Percentiles rank a stretch among this genome's conserved stretches.
phyloP scores from a whole-genome alignment of 2,329 filamentous ascomycete species.

The Acrodontium crateriforme region DNA sequence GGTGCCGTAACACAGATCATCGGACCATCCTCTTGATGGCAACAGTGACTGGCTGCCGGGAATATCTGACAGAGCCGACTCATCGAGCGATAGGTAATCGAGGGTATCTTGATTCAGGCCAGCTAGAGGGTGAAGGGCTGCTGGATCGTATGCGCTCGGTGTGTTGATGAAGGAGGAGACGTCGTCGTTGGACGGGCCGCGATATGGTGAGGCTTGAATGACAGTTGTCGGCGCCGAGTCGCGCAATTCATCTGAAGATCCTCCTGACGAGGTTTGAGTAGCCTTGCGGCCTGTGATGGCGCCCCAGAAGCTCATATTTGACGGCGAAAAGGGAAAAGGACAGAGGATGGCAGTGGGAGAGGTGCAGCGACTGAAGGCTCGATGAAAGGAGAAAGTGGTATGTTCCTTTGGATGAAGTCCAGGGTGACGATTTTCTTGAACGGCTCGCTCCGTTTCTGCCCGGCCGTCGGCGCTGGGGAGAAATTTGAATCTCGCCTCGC shows the following conservation, averaged over 20 bases:
- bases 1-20: slow-evolving; percentile 95
- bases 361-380: too few species aligned
- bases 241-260: slow-evolving; percentile 26
- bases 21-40: slow-evolving; percentile 91
- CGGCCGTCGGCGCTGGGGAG: too few species aligned
- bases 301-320: slow-evolving; percentile 45
- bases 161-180: slow-evolving; percentile 74
- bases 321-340: too few species aligned
- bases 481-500: too few species aligned
- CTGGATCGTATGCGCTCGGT: slow-evolving; percentile 68
- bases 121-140: slow-evolving; percentile 80
- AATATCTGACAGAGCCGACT: slow-evolving; percentile 72
- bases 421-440: too few species aligned
- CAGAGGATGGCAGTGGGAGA: too few species aligned
- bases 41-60: slow-evolving; percentile 77
- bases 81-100: slow-evolving; percentile 90
- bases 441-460: too few species aligned
- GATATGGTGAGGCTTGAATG: slow-evolving; percentile 4
- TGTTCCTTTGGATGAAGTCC: too few species aligned
- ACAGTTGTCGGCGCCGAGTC: slow-evolving; percentile 29
- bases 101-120: slow-evolving; percentile 85
- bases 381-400: too few species aligned
- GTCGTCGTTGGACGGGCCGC: slow-evolving; percentile 44
- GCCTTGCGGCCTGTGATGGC: slow-evolving; percentile 46
- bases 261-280: slow-evolving; percentile 26